Conservation (phyloP, 306 rosid species). For the Medicago arabica region DNA sequence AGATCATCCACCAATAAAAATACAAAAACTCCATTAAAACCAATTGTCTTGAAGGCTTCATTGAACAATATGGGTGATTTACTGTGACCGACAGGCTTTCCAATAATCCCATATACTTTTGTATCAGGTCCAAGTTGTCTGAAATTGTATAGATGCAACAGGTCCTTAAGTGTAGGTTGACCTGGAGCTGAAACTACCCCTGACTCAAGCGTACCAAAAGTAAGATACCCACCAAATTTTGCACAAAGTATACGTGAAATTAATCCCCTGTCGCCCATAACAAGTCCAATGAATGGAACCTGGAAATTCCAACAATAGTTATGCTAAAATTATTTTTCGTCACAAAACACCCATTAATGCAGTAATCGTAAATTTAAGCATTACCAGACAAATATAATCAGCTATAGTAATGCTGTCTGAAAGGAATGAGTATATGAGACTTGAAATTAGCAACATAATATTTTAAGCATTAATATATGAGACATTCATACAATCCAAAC, state of each 20-base stretch:
- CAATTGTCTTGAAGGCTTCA: constrained; percentile 76
- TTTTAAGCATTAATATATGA: constrained; percentile 18
- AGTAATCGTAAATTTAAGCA: constrained; percentile 24
- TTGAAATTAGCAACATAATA: constrained; percentile 30
- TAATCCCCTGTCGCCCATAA: constrained; percentile 91
- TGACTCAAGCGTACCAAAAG: constrained; percentile 81
- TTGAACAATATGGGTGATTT: constrained; percentile 79
- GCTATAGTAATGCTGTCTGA: neutral
- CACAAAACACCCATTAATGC: constrained; percentile 26
- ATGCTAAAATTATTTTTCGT: constrained; percentile 26
- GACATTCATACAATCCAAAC: constrained; percentile 24
- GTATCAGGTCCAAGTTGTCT: constrained; percentile 73
- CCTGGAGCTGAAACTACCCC: constrained; percentile 94
- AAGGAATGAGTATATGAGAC: neutral
- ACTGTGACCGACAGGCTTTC: constrained; percentile 94
- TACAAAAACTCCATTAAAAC: constrained; percentile 75
- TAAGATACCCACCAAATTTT: constrained; percentile 90
- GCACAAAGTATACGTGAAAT: constrained; percentile 83
- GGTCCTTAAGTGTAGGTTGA: constrained; percentile 86
- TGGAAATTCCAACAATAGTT: constrained; percentile 51
- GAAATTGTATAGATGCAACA: constrained; percentile 73
- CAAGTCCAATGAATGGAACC: constrained; percentile 93
- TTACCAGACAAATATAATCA: constrained; percentile 29
- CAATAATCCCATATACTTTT: constrained; percentile 86
- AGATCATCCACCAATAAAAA: constrained; percentile 86